These are phyloP conservation scores for Fusarium graminum DNA, from an alignment of 2,329 filamentous ascomycete species.

Conservation along the genomic window DNA sequence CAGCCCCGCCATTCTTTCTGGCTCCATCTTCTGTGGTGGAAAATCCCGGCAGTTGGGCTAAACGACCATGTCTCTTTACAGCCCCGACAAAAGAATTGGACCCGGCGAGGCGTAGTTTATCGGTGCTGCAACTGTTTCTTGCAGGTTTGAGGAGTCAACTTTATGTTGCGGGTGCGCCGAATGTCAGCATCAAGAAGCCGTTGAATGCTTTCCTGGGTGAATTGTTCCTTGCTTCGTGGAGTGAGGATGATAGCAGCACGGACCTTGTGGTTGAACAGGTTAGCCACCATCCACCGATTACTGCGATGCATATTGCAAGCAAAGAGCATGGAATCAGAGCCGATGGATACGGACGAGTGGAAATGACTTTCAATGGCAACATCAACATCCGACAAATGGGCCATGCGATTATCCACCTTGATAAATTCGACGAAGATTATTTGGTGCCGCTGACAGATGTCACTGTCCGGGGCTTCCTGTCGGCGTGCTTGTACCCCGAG, in stretches of 20 bases:
- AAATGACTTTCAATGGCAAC: conserved; percentile 64
- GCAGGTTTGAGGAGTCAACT: conserved; percentile 61
- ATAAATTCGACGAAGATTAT: conserved; percentile 63
- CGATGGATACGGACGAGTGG: conserved; percentile 65
- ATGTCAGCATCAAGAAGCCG: conserved; percentile 65
- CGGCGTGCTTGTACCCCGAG: conserved; percentile 63
- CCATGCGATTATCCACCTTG: conserved; percentile 64
- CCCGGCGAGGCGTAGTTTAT: conserved; percentile 59
- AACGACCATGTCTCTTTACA: conserved; percentile 62
- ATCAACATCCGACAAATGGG: conserved; percentile 65
- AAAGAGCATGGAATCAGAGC: conserved; percentile 59
- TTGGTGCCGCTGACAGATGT: conserved; percentile 63
- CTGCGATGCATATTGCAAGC: conserved; percentile 64
- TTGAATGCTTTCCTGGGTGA: conserved; percentile 67
- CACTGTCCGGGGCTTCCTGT: conserved; percentile 62
- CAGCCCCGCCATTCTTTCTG: conserved; percentile 64
- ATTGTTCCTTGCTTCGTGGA: conserved; percentile 61
- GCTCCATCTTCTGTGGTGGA: conserved; percentile 64
- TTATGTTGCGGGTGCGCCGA: conserved; percentile 61
- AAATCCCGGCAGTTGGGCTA: conserved; percentile 64
- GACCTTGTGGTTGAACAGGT: conserved; percentile 62
- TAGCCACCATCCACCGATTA: conserved; percentile 66
- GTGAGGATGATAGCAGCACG: conserved; percentile 45
- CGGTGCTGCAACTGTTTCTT: conserved; percentile 63
- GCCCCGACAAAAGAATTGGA: conserved; percentile 61